Percentiles rank a stretch among this genome's conserved stretches.
These are phyloP conservation scores for Coemansia aciculifera DNA, from an alignment of 192 early-diverging fungal species.

Conservation along the genomic window DNA sequence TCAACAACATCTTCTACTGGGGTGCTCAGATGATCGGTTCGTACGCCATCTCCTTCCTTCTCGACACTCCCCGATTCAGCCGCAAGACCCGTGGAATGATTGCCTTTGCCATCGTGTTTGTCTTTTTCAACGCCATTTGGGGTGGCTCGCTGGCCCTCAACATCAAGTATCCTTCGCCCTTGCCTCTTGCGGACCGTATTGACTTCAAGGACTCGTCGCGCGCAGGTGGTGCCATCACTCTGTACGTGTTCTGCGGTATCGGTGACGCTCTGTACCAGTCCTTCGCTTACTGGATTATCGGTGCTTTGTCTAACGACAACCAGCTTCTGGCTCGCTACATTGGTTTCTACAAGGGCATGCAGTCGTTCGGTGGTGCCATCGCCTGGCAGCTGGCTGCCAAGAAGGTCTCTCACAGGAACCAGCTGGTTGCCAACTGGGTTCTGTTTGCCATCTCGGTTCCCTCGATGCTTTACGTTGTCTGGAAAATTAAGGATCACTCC, in stretches of 20 bases:
- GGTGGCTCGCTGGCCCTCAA: slow-evolving; percentile 65
- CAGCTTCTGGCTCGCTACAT: slow-evolving; percentile 70
- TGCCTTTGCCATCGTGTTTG: slow-evolving; percentile 55
- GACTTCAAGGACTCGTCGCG: slow-evolving; percentile 52
- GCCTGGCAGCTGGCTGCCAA: slow-evolving; percentile 71
- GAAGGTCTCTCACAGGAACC: slow-evolving; percentile 43
- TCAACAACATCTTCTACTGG: slow-evolving; percentile 87
- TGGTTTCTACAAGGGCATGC: slow-evolving; percentile 91
- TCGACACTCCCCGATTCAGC: slow-evolving; percentile 59
- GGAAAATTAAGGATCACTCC: slow-evolving; percentile 54
- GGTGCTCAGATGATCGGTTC: slow-evolving; percentile 75
- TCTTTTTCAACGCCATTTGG: slow-evolving; percentile 64
- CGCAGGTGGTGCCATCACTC: slow-evolving; percentile 62
- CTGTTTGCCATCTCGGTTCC: slow-evolving; percentile 58
- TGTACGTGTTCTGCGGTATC: slow-evolving; percentile 76
- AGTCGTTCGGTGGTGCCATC: slow-evolving; percentile 75
- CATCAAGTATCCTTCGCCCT: slow-evolving; percentile 52
- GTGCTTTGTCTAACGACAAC: slow-evolving; percentile 80
- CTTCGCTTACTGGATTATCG: slow-evolving; percentile 84
- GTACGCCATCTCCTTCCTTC: slow-evolving; percentile 64
- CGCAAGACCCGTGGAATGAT: slow-evolving; percentile 67
- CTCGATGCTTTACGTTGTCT: slow-evolving; percentile 58
- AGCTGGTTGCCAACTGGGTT: slow-evolving; percentile 62
- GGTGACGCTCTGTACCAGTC: slow-evolving; percentile 84
- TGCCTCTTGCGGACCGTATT: slow-evolving; percentile 27